phyloP scores from a whole-genome alignment of 2,329 filamentous ascomycete species.

The Colletotrichum sp. region DNA sequence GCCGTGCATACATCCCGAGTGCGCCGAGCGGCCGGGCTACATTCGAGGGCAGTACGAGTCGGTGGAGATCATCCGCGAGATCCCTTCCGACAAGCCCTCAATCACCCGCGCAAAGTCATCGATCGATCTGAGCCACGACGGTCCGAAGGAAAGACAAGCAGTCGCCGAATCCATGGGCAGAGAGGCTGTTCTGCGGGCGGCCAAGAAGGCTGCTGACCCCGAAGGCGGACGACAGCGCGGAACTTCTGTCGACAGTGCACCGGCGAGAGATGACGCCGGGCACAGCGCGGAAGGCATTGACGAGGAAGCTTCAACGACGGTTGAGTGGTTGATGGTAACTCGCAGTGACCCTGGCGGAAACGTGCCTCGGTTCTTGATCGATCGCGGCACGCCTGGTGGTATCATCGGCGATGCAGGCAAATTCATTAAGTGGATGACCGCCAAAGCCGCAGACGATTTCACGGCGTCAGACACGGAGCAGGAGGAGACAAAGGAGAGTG shows the following conservation, averaged over 20 bases:
- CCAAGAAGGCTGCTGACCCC: constrained; percentile 36
- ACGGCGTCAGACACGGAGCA: constrained; percentile 23
- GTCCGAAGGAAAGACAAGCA: constrained; percentile 30
- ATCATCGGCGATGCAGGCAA: constrained; percentile 82
- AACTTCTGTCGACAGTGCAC: constrained; percentile 16
- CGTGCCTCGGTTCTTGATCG: constrained; percentile 90
- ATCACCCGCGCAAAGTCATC: constrained; percentile 50
- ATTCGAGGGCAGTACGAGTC: constrained; percentile 90
- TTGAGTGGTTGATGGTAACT: constrained; percentile 95
- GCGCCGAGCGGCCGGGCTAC: constrained; percentile 72
- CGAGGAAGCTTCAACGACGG: constrained; percentile 42
- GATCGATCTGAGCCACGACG: constrained; percentile 42
- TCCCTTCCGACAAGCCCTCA: constrained; percentile 59
- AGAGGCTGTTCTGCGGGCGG: constrained; percentile 45
- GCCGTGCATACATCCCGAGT: constrained; percentile 79
- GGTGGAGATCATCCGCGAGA: constrained; percentile 87
- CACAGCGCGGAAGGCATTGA: constrained; percentile 3
- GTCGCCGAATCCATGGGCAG: constrained; percentile 35
- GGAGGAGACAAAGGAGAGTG: constrained; percentile 23
- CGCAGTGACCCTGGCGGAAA: constrained; percentile 87
- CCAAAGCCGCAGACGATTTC: constrained; percentile 42
- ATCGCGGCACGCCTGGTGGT: constrained; percentile 81
- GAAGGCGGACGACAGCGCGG: constrained; percentile 28
- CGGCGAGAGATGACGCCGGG: constrained; percentile 33
- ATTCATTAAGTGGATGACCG: constrained; percentile 76